These are phyloP conservation scores for Penicillium sp. DNA, from an alignment of 2,329 filamentous ascomycete species.

Conservation along the genomic window DNA sequence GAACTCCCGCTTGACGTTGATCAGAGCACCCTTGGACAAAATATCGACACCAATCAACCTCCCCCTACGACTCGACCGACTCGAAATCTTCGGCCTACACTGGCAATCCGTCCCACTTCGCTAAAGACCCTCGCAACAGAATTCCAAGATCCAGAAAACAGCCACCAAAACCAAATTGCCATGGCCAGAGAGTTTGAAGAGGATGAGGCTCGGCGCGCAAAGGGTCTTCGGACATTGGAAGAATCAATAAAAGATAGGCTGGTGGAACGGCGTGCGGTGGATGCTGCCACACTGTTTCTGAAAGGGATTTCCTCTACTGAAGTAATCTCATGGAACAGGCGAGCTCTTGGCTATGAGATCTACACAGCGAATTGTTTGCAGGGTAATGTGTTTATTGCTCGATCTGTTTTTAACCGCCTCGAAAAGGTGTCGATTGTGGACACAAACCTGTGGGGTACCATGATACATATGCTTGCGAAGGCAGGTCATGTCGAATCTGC, in stretches of 20 bases:
- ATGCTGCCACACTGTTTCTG: constrained; percentile 40
- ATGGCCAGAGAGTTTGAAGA: constrained; percentile 13
- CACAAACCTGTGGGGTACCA: constrained; percentile 36
- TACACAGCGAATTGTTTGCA: constrained; percentile 39
- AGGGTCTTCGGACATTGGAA: constrained; percentile 12
- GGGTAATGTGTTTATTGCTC: constrained; percentile 41
- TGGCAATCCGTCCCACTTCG: neutral
- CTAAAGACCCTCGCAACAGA: neutral
- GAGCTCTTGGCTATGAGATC: constrained; percentile 31
- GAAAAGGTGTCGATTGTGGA: constrained; percentile 34
- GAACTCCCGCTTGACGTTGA: neutral
- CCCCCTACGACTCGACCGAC: neutral
- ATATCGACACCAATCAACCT: neutral
- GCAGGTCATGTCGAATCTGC: constrained; percentile 39
- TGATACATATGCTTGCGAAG: constrained; percentile 38
- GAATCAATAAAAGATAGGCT: constrained; percentile 29
- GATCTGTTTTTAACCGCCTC: constrained; percentile 37
- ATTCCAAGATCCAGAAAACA: neutral
- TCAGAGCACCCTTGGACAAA: neutral
- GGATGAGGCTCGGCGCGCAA: constrained; percentile 1
- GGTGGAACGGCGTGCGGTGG: constrained; percentile 29
- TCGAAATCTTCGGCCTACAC: neutral
- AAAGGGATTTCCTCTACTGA: constrained; percentile 21
- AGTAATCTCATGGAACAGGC: constrained; percentile 27
- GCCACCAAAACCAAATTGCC: constrained; percentile 4